These are phyloP conservation scores for Hypomontagnella monticulosa DNA, from an alignment of 495 filamentous ascomycete genomes.

Conservation along the genomic window DNA sequence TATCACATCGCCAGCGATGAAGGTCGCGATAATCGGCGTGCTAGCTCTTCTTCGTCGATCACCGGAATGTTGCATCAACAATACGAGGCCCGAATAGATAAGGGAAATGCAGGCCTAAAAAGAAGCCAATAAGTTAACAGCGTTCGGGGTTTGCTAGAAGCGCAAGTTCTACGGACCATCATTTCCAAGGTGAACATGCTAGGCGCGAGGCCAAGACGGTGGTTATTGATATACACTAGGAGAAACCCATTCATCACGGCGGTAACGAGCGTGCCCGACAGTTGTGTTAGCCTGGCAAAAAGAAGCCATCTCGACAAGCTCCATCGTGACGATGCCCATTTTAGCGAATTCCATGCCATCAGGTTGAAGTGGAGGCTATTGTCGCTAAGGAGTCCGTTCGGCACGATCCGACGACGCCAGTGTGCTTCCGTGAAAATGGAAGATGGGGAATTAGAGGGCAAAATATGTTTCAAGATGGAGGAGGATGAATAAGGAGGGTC, in stretches of 20 bases:
- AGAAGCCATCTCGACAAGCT: constrained; percentile 48
- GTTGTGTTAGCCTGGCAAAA: constrained; percentile 46
- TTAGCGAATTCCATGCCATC: constrained; percentile 46
- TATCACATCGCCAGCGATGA: constrained; percentile 45
- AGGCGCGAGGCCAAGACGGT: constrained; percentile 39
- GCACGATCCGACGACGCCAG: constrained; percentile 20
- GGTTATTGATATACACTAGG: constrained; percentile 43
- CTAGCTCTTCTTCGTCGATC: constrained; percentile 35
- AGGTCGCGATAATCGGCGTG: constrained; percentile 37
- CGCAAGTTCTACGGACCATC: constrained; percentile 45
- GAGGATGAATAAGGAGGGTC: constrained; percentile 9
- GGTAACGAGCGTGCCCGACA: constrained; percentile 41
- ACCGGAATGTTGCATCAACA: constrained; percentile 46
- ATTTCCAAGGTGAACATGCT: constrained; percentile 48
- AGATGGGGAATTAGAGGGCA: constrained; percentile 10
- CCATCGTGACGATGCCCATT: constrained; percentile 25
- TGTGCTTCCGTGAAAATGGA: constrained; percentile 12
- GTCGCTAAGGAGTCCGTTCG: constrained; percentile 9
- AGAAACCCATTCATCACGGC: constrained; percentile 51
- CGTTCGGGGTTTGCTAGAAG: background rate
- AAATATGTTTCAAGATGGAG: constrained; percentile 32
- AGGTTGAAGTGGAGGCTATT: constrained; percentile 15
- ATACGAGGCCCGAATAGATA: constrained; percentile 48
- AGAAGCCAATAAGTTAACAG: constrained; percentile 14
- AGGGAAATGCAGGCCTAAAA: constrained; percentile 45